Conservation (phyloP, 306 rosid species). For the Acacia confusa region DNA sequence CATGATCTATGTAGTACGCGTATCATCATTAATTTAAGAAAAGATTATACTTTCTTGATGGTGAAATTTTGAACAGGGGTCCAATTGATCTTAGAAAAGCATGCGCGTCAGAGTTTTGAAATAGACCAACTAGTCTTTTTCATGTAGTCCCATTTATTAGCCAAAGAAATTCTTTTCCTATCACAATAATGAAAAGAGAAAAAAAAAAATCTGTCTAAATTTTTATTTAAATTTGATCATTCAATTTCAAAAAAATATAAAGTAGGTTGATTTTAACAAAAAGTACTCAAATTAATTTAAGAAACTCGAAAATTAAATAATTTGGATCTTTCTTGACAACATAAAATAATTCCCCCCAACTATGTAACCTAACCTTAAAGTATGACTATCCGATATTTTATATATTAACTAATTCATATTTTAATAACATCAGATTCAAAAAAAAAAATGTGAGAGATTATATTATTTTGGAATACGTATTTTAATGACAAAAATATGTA, state of each 20-base stretch:
- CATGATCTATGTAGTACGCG: background rate
- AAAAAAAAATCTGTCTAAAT: too few relatives aligned
- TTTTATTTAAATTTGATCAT: background rate
- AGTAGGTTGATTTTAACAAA: background rate
- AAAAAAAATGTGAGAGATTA: background rate
- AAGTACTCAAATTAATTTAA: too few relatives aligned
- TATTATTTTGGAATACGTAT: too few relatives aligned
- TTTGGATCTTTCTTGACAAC: background rate
- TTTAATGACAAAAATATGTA: background rate
- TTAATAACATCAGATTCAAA: too few relatives aligned
- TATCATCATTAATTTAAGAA: background rate
- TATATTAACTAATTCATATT: background rate
- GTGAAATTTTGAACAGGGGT: background rate
- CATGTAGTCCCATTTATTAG: background rate
- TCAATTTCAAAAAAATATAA: background rate
- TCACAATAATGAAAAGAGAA: background rate
- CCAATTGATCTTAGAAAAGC: constrained; percentile 9
- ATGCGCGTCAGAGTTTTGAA: background rate
- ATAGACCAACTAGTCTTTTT: constrained; percentile 26
- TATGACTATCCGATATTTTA: background rate
- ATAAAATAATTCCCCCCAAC: background rate
- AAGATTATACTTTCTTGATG: background rate
- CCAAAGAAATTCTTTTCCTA: background rate
- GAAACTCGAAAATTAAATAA: too few relatives aligned
- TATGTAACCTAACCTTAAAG: background rate